Evolutionary conservation across 2,329 filamentous ascomycete species (phyloP), one percentile per base, ranked within the genome.

Genomic region (Pseudogymnoascus sp.): DNA sequence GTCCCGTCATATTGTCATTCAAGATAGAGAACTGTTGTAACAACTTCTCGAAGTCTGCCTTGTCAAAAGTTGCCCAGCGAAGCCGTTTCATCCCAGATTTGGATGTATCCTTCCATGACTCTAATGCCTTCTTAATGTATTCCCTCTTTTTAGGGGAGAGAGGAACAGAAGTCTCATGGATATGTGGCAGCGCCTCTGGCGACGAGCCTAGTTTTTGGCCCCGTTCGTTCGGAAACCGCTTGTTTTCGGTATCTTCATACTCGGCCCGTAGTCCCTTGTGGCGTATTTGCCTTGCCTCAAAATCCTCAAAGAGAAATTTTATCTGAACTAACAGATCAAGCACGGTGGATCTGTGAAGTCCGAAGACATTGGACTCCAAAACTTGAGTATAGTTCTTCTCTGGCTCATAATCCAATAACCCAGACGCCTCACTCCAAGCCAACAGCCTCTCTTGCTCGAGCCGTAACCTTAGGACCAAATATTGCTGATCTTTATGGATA

Each of bases 401-500:
- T 61, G 78, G 60, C 33, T 68, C 77, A 11, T 80, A 70, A 63
- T 80, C 79, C 11, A 80, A 72, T 17, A 82, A 68, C 7, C 79
- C 79, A 10, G 78, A 80, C 2, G 78, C 77, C 66, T 81, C 78
- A 65, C 77, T 79, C 79, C 79, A 81, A 42, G 77, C 78, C 64
- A 79, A 80, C 13, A 81, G 73, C 23, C 79, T 74, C 65, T 81
- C 78, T 70, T 82, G 78, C 68, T 81, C 79, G 76, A 81, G 79
- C 61, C 78, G 77, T 60, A 81, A 69, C 60, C 79, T 75, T 66
- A 81, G 68, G 65, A 80, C 80, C 64, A 81, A 76, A 67, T 80
- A 80, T 64, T 73, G 76, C 68, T 75, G 80, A 56, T 80, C 78
- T 65, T 81, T 75, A n/a, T 78, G 77, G 63, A 79, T 79, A 53